Evolutionary conservation across 78 protist species (phyloP), one percentile per base, ranked within the genome.

Genomic region (Dictyostelium brefeldianum): DNA sequence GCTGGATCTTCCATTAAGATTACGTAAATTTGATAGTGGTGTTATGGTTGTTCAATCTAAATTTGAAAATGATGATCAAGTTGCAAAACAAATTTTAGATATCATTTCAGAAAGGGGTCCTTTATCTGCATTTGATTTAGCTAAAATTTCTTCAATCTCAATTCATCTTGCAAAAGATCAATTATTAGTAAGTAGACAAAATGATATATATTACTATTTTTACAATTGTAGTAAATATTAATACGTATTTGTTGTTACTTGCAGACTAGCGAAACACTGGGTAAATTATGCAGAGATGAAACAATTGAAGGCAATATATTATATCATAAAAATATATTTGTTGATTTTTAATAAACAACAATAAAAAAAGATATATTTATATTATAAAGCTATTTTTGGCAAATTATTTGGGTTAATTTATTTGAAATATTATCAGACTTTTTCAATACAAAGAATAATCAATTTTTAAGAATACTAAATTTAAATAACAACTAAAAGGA

Each of bases 21-120:
- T 90, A 29, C 31, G 95, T 20, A 78, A 73, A 53, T 90, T 90
- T 59, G 95, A 90, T 31, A 78, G 87, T 74, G 95, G 95, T n/a
- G 95, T 90, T 18, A 73, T 90, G 4, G 81, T 90, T 2, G 73
- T 90, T 29, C 90, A 90, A 90, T 57, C 83, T 1, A 71, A 71
- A 14, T 69, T 80, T 47, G 82, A 90, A 50, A 81, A 69, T 22
- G 95, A 90, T 69, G 89, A 90, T 47, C 84, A 73, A 62, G 75
- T 90, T 17, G 95, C 89, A 4, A 69, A 80, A n/a, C 83, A 81
- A 31, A 80, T 90, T 14, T 31, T 90, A 46, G 62, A 79, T 10
- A 41, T 90, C 54, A 90, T 90, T 5, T 71, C 8, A 27, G 89
- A 80, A 15, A 14, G 12, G 9, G 95, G 95, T 31, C 73, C 95